Base-by-base conservation (phyloP, 2,329 filamentous ascomycete genomes). In the Talaromyces rugulosus region DNA sequence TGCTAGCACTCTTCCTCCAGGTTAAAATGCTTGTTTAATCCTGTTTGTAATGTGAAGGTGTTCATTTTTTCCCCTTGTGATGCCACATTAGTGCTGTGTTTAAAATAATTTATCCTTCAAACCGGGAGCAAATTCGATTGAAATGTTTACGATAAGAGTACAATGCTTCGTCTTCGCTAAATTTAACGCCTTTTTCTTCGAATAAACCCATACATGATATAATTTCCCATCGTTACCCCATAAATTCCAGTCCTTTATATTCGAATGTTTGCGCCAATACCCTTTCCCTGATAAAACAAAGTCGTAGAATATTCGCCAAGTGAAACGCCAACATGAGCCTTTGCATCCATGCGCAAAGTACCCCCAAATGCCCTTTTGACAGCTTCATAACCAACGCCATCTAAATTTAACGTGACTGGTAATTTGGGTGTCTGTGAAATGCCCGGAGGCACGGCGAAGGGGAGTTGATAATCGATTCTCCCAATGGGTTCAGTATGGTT, bases 1-100 rank as follows among this genome's bases (percentile, higher is more conserved):
- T 77, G 90, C 89, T 67, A 96, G 92, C 85, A 87, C 92, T 74
- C 86, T 99, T 55, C 95, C 95, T 66, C 95, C 95, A 64, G 94
- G 95, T 75, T 98, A 84, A 81, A 31, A 16, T 31, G 47, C 31
- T 30, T 52, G 18, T 23, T 47, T 23, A 11, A 23, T 47, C 1
- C n/a, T 47, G n/a, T 18, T 11, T 23, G 8, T 57, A 44, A 31
- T 12, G 30, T 18, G 33, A 18, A 33, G 31, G 12, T 58, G 31
- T 23, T 52, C 50, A 5, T 7, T 54, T 54, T 23, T 23, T 23
- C 2, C 23, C 23, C 23, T 14, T 9, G 14, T 47, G 42, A 47
- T 47, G 42, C 42, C n/a, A 47, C 42, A 36, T 8, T 36, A 36
- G 33, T 47, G n/a, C 44, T 36, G 11, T 55, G 52, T 33, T 54